Base-by-base conservation (phyloP, 2,329 filamentous ascomycete genomes). In the Penicillium sp. region DNA sequence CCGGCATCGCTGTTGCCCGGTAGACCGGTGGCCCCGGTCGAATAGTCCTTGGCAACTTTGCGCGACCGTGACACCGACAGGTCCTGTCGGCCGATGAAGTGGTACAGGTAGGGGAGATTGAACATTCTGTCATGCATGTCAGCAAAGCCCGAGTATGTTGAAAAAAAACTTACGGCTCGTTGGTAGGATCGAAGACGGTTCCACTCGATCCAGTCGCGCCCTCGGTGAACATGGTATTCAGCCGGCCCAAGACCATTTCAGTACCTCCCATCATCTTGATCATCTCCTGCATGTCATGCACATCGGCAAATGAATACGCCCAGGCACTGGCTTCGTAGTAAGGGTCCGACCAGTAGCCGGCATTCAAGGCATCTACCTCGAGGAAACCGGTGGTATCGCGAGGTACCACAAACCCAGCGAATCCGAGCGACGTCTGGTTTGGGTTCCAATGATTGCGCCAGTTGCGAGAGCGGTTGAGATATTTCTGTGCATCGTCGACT, bases 401-500 rank as follows among this genome's bases (percentile, higher is more conserved):
- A 0, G 85, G 84, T 0, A 82, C 82, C 4, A 87, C 68, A 60
- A 87, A 87, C 0, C 84, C 84, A 0, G 69, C 75, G 64, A 84
- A 85, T 3, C 76, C 77, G 0, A 84, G 71, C 0, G 79, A 79
- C 1, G 69, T 72, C 36, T 80, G 74, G 38, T 77, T 62, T 0
- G 75, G 61, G 60, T 87, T 82, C 83, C 82, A 88, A 54, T 87
- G 83, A 58, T 86, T 86, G 13, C 80, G 75, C 85, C 85, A 88
- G 57, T 86, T 83, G 8, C 76, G 73, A 0, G 81, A 84, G 7
- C 84, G 77, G 37, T 76, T 69, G 22, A 86, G 70, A 54, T 87
- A 87, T 43, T 74, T 82, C 2, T 67, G 51, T 3, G 78, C 77
- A 34, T 83, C 79, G 1, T 67, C 66, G 0, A 57, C 46, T 38